Conservation (phyloP, 148 eudicot species). For the Rhododendron simsii region DNA sequence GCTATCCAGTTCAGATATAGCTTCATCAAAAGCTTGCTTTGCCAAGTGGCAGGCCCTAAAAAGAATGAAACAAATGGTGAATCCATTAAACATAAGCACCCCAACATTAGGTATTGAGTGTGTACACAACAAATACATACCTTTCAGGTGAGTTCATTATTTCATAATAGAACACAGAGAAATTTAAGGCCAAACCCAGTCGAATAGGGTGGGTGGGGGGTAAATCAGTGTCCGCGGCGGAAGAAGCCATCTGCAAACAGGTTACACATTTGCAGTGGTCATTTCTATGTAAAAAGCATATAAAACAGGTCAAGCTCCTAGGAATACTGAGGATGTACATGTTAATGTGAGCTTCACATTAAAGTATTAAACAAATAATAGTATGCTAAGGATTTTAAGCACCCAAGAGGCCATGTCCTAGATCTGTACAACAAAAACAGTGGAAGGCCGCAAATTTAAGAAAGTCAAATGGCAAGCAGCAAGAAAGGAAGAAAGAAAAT, state of each 20-base stretch:
- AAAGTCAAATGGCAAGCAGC: background rate
- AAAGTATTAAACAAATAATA: too few relatives aligned
- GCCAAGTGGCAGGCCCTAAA: constrained; percentile 39
- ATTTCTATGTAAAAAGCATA: background rate
- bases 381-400: background rate
- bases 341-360: background rate
- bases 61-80: background rate
- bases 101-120: background rate
- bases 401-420: background rate
- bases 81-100: background rate
- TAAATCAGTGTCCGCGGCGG: constrained; percentile 27
- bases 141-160: constrained; percentile 41
- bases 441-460: background rate
- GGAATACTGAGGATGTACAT: background rate
- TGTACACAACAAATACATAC: constrained; percentile 1
- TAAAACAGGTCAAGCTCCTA: background rate
- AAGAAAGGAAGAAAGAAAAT: background rate
- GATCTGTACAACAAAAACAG: background rate
- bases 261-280: background rate
- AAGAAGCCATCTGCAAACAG: constrained; percentile 21
- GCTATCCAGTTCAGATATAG: constrained; percentile 34
- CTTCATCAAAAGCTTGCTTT: constrained; percentile 36
- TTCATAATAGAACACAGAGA: constrained; percentile 35
- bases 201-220: constrained; percentile 36
- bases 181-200: constrained; percentile 34